Percentiles rank a stretch among this genome's conserved stretches.
Evolutionary conservation across 345 rosid genomes (phyloP).

Genomic region (Citrus unshiu): DNA sequence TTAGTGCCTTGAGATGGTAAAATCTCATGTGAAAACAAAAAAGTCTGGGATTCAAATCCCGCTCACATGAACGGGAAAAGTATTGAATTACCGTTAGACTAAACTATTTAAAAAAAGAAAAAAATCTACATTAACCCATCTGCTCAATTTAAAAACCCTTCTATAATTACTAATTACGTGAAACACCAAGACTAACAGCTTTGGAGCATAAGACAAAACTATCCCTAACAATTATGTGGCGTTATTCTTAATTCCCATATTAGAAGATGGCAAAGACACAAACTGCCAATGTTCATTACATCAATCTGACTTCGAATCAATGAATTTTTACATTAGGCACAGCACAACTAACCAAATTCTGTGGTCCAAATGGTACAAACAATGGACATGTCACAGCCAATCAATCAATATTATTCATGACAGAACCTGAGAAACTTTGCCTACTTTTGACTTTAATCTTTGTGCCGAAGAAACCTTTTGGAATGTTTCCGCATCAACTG

Average conservation of each 20-base stretch:
- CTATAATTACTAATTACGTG: background rate
- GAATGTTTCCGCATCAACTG: conserved; percentile 12
- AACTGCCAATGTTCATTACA: background rate
- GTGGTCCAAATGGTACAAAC: conserved; percentile 10
- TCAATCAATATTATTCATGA: conserved; percentile 8
- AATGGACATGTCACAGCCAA: conserved; percentile 15
- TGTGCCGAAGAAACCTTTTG: background rate
- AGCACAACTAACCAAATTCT: background rate
- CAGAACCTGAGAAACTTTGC: background rate
- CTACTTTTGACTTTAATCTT: too few species aligned
- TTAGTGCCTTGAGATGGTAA: too few species aligned
- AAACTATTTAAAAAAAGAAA: too few species aligned
- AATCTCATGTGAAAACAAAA: too few species aligned
- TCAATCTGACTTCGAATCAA: conserved; percentile 7
- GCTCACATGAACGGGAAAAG: too few species aligned
- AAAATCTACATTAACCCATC: background rate
- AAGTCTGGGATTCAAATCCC: rapidly evolving
- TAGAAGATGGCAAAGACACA: background rate
- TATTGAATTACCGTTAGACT: too few species aligned
- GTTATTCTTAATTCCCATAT: background rate
- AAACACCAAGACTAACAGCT: background rate
- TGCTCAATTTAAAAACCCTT: background rate
- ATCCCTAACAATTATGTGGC: background rate
- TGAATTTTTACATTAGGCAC: background rate
- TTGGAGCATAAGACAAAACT: background rate